Evolutionary conservation across 2,329 filamentous ascomycete species (phyloP).

Genomic region (Hyphodiscus sp.): DNA sequence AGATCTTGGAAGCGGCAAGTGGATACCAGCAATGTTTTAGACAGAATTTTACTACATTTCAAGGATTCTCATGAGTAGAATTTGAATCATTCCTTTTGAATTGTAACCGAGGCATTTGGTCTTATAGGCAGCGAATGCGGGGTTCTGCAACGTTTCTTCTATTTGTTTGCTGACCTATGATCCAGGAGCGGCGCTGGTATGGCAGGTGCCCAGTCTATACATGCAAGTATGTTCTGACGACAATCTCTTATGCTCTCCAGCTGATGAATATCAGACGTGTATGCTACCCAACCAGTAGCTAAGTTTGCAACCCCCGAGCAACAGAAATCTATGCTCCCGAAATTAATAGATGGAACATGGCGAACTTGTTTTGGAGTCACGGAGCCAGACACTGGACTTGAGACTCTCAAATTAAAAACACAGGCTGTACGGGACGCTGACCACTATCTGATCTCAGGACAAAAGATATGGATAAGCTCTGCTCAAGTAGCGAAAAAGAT

Average conservation of each 20-base stretch:
- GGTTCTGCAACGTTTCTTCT: no score
- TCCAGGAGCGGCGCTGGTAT: conserved; percentile 63
- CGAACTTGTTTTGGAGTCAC: conserved; percentile 77
- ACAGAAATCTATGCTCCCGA: conserved; percentile 56
- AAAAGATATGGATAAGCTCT: conserved; percentile 87
- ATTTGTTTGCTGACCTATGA: no score
- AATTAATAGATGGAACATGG: conserved; percentile 65
- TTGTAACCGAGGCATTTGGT: no score
- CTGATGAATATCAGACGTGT: conserved; percentile 42
- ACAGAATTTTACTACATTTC: no score
- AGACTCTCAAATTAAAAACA: conserved; percentile 67
- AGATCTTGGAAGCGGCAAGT: no score
- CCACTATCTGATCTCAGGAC: conserved; percentile 62
- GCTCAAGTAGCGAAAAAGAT: conserved; percentile 78
- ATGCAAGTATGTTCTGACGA: conserved; percentile 38
- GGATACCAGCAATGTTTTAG: no score
- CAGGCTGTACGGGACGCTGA: conserved; percentile 52
- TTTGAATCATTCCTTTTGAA: no score
- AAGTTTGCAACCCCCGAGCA: conserved; percentile 65
- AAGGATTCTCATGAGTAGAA: no score
- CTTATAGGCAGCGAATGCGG: no score
- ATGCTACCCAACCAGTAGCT: conserved; percentile 68
- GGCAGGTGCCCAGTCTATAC: conserved; percentile 58
- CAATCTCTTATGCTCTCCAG: not conserved
- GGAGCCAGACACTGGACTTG: conserved; percentile 74